These are phyloP conservation scores for Bassia scoparia DNA, from an alignment of 148 eudicot species.

Conservation along the genomic window DNA sequence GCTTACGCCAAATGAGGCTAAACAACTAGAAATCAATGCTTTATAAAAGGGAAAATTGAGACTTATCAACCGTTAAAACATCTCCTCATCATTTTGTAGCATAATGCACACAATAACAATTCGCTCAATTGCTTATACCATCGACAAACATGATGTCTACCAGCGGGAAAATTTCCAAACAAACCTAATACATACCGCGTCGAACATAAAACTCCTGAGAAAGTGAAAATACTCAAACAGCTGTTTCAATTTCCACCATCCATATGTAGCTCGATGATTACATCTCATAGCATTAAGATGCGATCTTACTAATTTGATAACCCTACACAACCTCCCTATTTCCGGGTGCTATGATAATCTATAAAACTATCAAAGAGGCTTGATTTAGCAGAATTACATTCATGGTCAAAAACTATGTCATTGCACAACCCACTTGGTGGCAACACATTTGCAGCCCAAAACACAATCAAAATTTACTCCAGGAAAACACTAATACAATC, in stretches of 20 bases:
- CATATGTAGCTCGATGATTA: not conserved
- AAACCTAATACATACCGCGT: not conserved
- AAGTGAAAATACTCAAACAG: not conserved
- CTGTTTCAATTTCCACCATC: not conserved
- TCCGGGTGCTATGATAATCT: not conserved
- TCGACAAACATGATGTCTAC: not conserved
- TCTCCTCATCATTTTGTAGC: not conserved
- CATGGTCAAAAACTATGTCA: not conserved
- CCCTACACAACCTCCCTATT: not conserved
- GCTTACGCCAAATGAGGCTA: not conserved
- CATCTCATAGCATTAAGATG: not conserved
- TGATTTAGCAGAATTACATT: not conserved
- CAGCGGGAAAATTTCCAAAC: not conserved
- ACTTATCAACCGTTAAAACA: not conserved
- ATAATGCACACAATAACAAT: not conserved
- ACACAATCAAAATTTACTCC: not conserved
- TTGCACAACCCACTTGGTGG: conserved; percentile 33
- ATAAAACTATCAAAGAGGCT: not conserved
- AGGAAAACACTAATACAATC: not conserved
- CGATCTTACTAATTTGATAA: not conserved
- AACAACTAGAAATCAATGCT: not conserved
- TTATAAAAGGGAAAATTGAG: not conserved
- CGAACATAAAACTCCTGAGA: not conserved
- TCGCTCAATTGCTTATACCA: not conserved
- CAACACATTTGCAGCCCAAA: conserved; percentile 12